A percentile compares a stretch with the other conserved stretches of the same genome.
Conservation (phyloP, 371 early-diverging fungal genomes). For the Dentiscutata heterogama region DNA sequence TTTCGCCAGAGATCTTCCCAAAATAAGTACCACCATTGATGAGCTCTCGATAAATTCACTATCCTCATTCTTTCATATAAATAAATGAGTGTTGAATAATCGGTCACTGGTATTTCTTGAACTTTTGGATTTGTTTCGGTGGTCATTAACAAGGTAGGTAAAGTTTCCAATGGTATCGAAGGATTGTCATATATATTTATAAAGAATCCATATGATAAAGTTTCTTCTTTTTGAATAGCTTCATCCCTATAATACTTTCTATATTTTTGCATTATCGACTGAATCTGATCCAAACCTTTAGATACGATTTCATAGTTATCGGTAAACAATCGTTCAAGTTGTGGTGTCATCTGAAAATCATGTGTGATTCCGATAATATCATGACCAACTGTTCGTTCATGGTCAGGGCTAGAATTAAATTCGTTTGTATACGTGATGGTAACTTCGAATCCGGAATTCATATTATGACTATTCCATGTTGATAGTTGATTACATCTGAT, state of each 20-base stretch:
- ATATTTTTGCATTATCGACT: constrained; percentile 54
- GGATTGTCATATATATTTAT: constrained; percentile 63
- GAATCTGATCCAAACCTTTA: constrained; percentile 50
- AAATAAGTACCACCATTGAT: constrained; percentile 70
- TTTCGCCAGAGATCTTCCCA: constrained; percentile 72
- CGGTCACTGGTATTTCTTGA: constrained; percentile 54
- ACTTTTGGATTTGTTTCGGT: constrained; percentile 61
- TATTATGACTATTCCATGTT: constrained; percentile 57
- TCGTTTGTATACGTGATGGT: constrained; percentile 53
- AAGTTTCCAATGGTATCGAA: constrained; percentile 54
- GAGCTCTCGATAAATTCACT: constrained; percentile 53
- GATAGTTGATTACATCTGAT: constrained; percentile 58
- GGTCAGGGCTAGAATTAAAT: constrained; percentile 42
- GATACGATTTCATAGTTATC: constrained; percentile 63
- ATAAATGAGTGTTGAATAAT: constrained; percentile 55
- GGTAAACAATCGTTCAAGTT: constrained; percentile 58
- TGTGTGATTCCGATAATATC: constrained; percentile 59
- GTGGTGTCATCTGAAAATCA: constrained; percentile 58
- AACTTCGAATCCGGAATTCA: constrained; percentile 63
- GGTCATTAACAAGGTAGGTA: constrained; percentile 56
- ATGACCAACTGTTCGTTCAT: constrained; percentile 50
- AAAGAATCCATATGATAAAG: constrained; percentile 63
- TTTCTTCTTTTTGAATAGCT: constrained; percentile 60
- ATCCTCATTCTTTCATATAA: constrained; percentile 66
- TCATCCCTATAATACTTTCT: constrained; percentile 57